Evolutionary conservation across 257 asterid species (phyloP).

Genomic region (Scutellaria baicalensis): DNA sequence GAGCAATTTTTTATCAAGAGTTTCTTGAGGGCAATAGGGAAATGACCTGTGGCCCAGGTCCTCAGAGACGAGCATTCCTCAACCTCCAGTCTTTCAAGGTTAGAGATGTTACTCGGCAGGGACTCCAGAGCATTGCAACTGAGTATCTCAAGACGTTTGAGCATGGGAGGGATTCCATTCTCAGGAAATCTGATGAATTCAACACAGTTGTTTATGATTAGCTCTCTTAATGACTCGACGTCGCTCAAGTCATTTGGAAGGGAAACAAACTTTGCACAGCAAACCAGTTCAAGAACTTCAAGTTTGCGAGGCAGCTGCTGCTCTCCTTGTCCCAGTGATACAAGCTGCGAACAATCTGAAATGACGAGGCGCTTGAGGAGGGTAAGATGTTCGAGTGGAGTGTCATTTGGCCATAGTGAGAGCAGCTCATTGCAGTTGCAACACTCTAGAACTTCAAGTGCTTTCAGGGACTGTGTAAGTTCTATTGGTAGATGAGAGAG

Average conservation of each 20-base stretch:
- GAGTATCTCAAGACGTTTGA: constrained; percentile 58
- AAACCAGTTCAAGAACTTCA: constrained; percentile 54
- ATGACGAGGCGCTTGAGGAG: constrained; percentile 46
- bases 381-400: constrained; percentile 24
- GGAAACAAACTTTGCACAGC: constrained; percentile 29
- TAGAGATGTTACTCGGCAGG: constrained; percentile 36
- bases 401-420: constrained; percentile 42
- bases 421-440: constrained; percentile 48
- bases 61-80: constrained; percentile 53
- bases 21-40: constrained; percentile 47
- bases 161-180: constrained; percentile 47
- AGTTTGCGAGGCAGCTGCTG: constrained; percentile 51
- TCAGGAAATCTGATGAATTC: constrained; percentile 35
- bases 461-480: constrained; percentile 27
- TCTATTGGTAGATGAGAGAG: constrained; percentile 38
- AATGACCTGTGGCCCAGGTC: constrained; percentile 35
- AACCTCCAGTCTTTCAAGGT: constrained; percentile 55
- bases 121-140: constrained; percentile 48
- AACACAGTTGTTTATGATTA: constrained; percentile 46
- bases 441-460: constrained; percentile 57
- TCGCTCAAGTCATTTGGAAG: constrained; percentile 42
- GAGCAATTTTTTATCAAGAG: constrained; percentile 44
- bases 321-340: constrained; percentile 43
- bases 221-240: constrained; percentile 36
- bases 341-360: constrained; percentile 47